phyloP scores from a whole-genome alignment of 164 flowering plant genomes.

The Tinospora cordifolia region DNA sequence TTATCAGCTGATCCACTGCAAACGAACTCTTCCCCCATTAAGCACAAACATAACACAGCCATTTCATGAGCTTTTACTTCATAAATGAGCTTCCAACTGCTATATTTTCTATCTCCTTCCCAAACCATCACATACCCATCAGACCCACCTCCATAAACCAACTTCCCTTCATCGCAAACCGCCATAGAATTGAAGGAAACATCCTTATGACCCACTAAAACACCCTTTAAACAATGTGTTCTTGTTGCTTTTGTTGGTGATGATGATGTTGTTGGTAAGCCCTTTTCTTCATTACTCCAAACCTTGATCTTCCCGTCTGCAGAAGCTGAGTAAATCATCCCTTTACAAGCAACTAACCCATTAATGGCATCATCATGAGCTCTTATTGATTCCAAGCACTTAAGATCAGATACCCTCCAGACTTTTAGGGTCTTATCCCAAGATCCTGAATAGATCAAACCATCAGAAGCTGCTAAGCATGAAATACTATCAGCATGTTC shows the following conservation, averaged over 20 bases:
- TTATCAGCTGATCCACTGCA: slow-evolving; percentile 93
- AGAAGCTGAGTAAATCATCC: slow-evolving; percentile 68
- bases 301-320: slow-evolving; percentile 91
- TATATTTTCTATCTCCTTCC: slow-evolving; percentile 32
- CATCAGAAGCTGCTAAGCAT: slow-evolving; percentile 56
- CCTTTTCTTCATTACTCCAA: slow-evolving; percentile 46
- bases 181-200: slow-evolving; percentile 66
- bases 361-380: slow-evolving; percentile 96
- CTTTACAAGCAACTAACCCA: slow-evolving; percentile 44
- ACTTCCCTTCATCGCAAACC: slow-evolving; percentile 51
- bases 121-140: slow-evolving; percentile 87
- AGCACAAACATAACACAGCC: slow-evolving; percentile 77
- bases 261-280: not conserved
- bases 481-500: slow-evolving; percentile 94
- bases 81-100: slow-evolving; percentile 45
- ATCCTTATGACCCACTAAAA: slow-evolving; percentile 70
- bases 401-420: slow-evolving; percentile 82
- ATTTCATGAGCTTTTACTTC: slow-evolving; percentile 64
- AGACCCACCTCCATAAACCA: slow-evolving; percentile 72
- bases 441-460: slow-evolving; percentile 82
- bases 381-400: slow-evolving; percentile 77
- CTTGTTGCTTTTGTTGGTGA: no score
- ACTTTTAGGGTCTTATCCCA: slow-evolving; percentile 95
- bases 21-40: slow-evolving; percentile 44
- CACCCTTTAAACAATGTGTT: slow-evolving; percentile 41